Percentiles rank a stretch among this genome's conserved stretches.
Conservation (phyloP, 129 eudicot genomes). For the Flaveria brownii region DNA sequence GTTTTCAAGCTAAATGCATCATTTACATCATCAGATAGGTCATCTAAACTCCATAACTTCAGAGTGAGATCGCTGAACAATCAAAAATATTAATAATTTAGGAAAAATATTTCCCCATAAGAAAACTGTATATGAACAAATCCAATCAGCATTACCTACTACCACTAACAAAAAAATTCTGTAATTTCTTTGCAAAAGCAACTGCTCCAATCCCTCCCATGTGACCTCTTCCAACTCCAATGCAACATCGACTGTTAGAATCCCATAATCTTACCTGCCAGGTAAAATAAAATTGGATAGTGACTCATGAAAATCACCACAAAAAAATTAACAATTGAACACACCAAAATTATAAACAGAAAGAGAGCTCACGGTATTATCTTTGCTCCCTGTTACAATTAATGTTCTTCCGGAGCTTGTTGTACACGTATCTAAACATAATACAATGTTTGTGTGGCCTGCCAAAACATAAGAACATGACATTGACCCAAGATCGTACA, state of each 20-base stretch:
- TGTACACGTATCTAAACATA: conserved; percentile 81
- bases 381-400: conserved; percentile 97
- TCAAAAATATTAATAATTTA: conserved; percentile 2
- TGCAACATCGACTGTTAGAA: conserved; percentile 44
- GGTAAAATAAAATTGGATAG: conserved; percentile 12
- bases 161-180: conserved; percentile 73
- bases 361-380: conserved; percentile 56
- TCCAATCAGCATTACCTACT: conserved; percentile 60
- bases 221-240: conserved; percentile 90
- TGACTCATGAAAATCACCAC: neutral
- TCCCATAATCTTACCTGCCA: conserved; percentile 90
- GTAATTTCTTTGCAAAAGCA: conserved; percentile 73
- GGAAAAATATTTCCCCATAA: neutral
- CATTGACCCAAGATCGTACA: conserved; percentile 89
- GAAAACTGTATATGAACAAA: neutral
- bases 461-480: conserved; percentile 88
- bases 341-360: neutral
- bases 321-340: neutral
- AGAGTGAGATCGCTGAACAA: conserved; percentile 72
- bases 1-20: conserved; percentile 62
- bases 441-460: conserved; percentile 80
- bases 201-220: conserved; percentile 94
- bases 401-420: conserved; percentile 74
- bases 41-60: conserved; percentile 85
- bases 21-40: conserved; percentile 43